These are phyloP conservation scores for Leersia perrieri DNA, from an alignment of 176 grass and related monocot genomes.

Conservation along the genomic window DNA sequence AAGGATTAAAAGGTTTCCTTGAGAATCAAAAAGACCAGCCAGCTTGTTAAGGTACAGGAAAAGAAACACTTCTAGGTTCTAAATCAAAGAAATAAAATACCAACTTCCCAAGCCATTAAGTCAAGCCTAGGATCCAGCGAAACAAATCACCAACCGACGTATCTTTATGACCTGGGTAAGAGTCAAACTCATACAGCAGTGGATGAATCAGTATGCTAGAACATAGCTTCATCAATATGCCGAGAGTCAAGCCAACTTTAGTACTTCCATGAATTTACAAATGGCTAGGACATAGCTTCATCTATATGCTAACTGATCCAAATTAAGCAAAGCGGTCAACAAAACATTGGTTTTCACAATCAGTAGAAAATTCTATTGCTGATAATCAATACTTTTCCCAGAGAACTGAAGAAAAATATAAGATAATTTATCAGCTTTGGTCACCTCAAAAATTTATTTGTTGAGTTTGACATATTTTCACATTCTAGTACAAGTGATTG, in stretches of 20 bases:
- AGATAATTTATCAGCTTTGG: not conserved
- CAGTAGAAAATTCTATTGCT: not conserved
- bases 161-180: not conserved
- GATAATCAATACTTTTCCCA: not conserved
- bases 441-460: not conserved
- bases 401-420: not conserved
- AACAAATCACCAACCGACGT: not conserved
- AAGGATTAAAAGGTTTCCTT: not conserved
- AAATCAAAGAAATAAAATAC: not conserved
- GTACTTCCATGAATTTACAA: not conserved
- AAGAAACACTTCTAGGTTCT: not conserved
- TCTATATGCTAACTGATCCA: not conserved
- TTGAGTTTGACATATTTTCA: not conserved
- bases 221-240: not conserved
- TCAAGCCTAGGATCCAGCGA: not conserved
- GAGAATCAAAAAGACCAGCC: not conserved
- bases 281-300: not conserved
- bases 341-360: not conserved
- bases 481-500: not conserved
- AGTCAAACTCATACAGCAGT: not conserved
- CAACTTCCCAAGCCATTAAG: not conserved
- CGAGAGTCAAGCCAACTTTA: not conserved
- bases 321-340: not conserved
- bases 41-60: not conserved
- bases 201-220: not conserved